Evolutionary conservation across 2,329 filamentous ascomycete species (phyloP).

Genomic region (Rachicladosporium sp.): DNA sequence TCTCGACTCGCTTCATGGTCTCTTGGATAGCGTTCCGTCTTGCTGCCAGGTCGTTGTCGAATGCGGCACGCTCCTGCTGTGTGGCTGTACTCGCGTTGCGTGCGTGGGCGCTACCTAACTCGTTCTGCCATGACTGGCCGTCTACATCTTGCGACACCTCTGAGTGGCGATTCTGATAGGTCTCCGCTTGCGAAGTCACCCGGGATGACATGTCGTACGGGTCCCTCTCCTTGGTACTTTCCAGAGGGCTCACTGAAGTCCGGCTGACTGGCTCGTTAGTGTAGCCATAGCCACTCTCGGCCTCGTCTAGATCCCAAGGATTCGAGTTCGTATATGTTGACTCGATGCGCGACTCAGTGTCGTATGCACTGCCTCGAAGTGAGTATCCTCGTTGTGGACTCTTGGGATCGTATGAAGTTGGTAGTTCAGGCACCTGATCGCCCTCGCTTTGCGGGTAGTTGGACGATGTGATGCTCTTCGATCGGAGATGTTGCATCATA

Average conservation of each 20-base stretch:
- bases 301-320: conserved; percentile 43
- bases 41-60: conserved; percentile 59
- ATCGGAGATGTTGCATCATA: conserved; percentile 57
- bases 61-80: conserved; percentile 52
- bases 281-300: conserved; percentile 28
- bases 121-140: conserved; percentile 35
- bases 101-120: conserved; percentile 34
- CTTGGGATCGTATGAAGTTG: conserved; percentile 11
- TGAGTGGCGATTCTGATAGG: conserved; percentile 1
- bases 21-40: conserved; percentile 61
- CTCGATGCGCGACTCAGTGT: conserved; percentile 28
- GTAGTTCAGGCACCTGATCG: conserved; percentile 16
- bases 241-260: conserved; percentile 1
- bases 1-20: conserved; percentile 55
- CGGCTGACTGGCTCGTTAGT: not conserved
- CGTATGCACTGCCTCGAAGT: conserved; percentile 5
- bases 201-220: conserved; percentile 1
- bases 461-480: conserved; percentile 70
- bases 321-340: conserved; percentile 41
- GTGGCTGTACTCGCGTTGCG: conserved; percentile 39
- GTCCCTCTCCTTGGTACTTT: not conserved
- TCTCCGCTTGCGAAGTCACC: conserved; percentile 1
- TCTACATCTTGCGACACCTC: conserved; percentile 10
- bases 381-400: conserved; percentile 7
- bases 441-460: conserved; percentile 45